Evolutionary conservation across 352 stramenopile genomes (phyloP).

Genomic region (Ophiocytium majus): DNA sequence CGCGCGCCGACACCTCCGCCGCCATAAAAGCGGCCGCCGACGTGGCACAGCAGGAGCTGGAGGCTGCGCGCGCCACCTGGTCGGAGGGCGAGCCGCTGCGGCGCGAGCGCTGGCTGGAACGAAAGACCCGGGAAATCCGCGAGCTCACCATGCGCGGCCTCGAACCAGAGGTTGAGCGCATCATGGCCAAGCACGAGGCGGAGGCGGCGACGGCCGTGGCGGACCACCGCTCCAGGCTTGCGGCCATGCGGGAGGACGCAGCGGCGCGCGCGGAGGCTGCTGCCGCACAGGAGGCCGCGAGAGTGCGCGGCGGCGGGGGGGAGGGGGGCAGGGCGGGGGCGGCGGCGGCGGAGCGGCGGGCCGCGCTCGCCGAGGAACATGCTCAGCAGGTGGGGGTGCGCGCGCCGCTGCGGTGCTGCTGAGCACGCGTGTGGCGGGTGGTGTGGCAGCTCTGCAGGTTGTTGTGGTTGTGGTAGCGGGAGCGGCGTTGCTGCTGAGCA

Average conservation of each 20-base stretch:
- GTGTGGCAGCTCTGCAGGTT: too few relatives aligned
- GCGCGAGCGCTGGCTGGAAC: slow-evolving; percentile 10
- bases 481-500: too few relatives aligned
- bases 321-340: neutral
- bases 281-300: neutral
- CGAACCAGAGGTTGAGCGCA: neutral
- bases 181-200: neutral
- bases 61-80: slow-evolving; percentile 2
- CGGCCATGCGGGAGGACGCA: neutral
- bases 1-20: neutral
- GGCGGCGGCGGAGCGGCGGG: neutral
- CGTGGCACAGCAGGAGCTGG: neutral
- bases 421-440: too few relatives aligned
- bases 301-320: neutral
- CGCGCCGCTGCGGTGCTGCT: too few relatives aligned
- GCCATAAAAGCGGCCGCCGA: neutral
- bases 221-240: neutral
- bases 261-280: neutral
- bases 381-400: neutral
- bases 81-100: slow-evolving; percentile 4
- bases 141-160: neutral
- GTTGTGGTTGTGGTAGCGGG: too few relatives aligned
- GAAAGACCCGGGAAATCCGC: neutral
- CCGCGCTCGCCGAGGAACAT: neutral
- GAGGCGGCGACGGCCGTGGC: neutral